Base-by-base conservation (phyloP, 345 rosid species). In the Moricandia arvensis region DNA sequence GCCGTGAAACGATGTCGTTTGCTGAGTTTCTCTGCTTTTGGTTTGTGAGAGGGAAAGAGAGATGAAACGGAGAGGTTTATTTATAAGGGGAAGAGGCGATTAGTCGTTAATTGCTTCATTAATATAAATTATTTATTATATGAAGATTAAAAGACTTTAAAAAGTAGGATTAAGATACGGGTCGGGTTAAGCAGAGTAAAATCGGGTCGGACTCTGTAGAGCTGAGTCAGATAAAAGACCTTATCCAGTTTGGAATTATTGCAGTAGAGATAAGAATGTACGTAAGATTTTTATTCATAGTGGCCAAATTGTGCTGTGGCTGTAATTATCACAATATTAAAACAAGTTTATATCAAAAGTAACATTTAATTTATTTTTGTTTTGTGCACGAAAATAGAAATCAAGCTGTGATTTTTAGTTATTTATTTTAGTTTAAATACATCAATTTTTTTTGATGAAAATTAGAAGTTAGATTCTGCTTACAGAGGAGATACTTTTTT, bases 211-310 rank as follows among this genome's bases (percentile, higher is more conserved):
- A 7, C 66, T 11, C n/a, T 59, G 16, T 58, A 3, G 69, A n/a
- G 76, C 69, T 78, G 81, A 78, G 70, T 78, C 77, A 72, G 81
- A 66, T 34, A 7, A 66, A 72, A 4, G 9, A 29, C 30, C 74
- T 78, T 78, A 78, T 78, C 81, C 81, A 72, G 31, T 29, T 29
- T 53, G 41, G 45, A 43, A 71, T 78, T 6, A 73, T 59, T 66
- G 81, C 53, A n/a, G 4, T 49, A 60, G 73, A 66, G 77, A 78
- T 78, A 78, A 78, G 77, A 78, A 78, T 60, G 74, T 30, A 72
- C 65, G 74, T 73, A 51, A 7, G 73, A 17, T 45, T 67, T 58
- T 67, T 1, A 8, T 29, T 27, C 51, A 0, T 59, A 59, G 69
- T 72, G 81, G 77, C n/a, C 73, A 72, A 72, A 16, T 77, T 77